A percentile compares a stretch with the other conserved stretches of the same genome.
Conservation (phyloP, 441 rosid genomes). For the Iberis amara region DNA sequence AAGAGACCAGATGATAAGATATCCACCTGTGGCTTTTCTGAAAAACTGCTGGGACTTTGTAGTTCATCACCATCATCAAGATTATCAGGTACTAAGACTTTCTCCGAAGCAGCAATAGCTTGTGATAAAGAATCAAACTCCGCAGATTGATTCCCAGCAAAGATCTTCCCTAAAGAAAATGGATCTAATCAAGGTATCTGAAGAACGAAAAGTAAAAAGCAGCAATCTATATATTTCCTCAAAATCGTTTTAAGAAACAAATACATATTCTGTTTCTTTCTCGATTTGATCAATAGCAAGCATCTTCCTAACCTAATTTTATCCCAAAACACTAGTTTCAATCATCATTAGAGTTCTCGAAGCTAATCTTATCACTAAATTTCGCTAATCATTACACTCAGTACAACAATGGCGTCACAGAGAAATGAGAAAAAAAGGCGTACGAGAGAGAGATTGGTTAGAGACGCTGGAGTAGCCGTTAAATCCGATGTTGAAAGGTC, state of each 20-base stretch:
- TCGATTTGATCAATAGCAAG: slow-evolving; percentile 1
- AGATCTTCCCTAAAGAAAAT: slow-evolving; percentile 75
- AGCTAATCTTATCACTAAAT: not conserved
- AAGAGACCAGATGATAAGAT: slow-evolving; percentile 14
- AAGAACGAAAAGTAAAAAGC: not conserved
- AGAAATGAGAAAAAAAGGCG: slow-evolving; percentile 17
- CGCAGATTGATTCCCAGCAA: slow-evolving; percentile 54
- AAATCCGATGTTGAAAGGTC: slow-evolving; percentile 28
- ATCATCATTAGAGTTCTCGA: not conserved
- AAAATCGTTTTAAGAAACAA: not conserved
- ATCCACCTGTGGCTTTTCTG: slow-evolving; percentile 58
- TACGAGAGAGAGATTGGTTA: slow-evolving; percentile 48
- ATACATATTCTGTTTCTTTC: not conserved
- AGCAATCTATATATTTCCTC: not conserved
- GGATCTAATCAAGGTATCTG: slow-evolving; percentile 35
- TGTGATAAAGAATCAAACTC: slow-evolving; percentile 45
- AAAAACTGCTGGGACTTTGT: slow-evolving; percentile 36
- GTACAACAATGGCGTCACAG: slow-evolving; percentile 15
- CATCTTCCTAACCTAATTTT: slow-evolving; percentile 9
- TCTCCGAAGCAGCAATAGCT: slow-evolving; percentile 49
- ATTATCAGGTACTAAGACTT: slow-evolving; percentile 59
- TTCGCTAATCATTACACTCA: not conserved
- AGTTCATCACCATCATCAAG: slow-evolving; percentile 38
- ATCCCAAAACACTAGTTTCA: not conserved
- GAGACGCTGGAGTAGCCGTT: slow-evolving; percentile 37